Evolutionary conservation across 2,329 filamentous ascomycete species (phyloP), one percentile per base, ranked within the genome.

Genomic region (Cladosporium phlei): DNA sequence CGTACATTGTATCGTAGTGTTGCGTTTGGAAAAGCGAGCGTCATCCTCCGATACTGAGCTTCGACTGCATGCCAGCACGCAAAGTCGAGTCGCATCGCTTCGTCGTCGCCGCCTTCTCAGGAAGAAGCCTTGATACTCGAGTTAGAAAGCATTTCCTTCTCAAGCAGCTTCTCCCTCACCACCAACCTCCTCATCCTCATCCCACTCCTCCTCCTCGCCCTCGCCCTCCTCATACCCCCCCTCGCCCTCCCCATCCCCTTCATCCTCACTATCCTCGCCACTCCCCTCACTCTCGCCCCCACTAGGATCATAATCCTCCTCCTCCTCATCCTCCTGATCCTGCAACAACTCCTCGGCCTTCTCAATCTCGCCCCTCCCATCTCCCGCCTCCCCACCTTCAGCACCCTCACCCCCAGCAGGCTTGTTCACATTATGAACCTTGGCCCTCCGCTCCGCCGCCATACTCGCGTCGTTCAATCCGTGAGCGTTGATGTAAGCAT

Each of bases 401-500:
- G 22, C 50, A 20, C 59, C 62, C 12, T 52, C 57, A 14, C 60
- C 65, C 44, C 53, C 58, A 29, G 56, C 58, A 3, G 53, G 52
- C 46, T 67, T 66, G 46, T 75, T 75, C 29, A 70, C 68, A 55
- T 81, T 80, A 42, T 79, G 72, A 51, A 72, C 75, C 67, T 81
- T 82, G 5, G 80, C 80, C 20, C 77, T 69, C 28, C 80, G 66
- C 24, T 73, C 70, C 20, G 77, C 79, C 1, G 80, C 80, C 64
- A 84, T 69, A 57, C 77, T 81, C 2, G 79, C 77, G 57, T 84
- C 80, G 46, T 83, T 79, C 24, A 84, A 65, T 5, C 72, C 70
- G 56, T 83, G 79, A 22, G 72, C 69, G 60, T 80, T 80, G 48
- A 83, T 70, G 52, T 83, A 84, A 4, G 69, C 68, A 52, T 83